Evolutionary conservation across 2,329 filamentous ascomycete genomes (phyloP).

Genomic region (Coniochaeta sp.): DNA sequence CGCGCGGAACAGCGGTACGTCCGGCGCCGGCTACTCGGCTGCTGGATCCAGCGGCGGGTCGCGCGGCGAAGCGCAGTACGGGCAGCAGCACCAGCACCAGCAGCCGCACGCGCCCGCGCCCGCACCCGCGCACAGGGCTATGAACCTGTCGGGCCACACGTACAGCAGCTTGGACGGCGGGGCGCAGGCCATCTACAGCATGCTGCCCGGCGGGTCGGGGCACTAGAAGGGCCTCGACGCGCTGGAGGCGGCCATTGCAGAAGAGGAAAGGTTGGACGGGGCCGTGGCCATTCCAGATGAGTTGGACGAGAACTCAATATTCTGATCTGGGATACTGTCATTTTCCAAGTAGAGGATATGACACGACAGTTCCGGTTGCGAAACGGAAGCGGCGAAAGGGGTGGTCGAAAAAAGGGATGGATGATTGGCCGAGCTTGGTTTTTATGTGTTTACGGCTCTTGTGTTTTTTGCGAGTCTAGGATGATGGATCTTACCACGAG

Average conservation of each 20-base stretch:
- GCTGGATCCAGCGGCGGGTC: not conserved
- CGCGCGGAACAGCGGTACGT: conserved; percentile 10
- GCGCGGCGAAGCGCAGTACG: not conserved
- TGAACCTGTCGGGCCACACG: conserved; percentile 17
- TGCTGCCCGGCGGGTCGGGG: conserved; percentile 9
- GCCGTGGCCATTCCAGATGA: no score
- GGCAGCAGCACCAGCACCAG: conserved; percentile 4
- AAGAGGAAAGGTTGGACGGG: not conserved
- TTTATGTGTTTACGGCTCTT: no score
- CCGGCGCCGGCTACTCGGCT: conserved; percentile 6
- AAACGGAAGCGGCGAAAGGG: no score
- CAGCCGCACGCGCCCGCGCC: conserved; percentile 10
- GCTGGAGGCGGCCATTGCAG: not conserved
- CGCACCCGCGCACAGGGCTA: conserved; percentile 2
- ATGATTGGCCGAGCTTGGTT: no score
- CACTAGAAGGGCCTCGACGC: not conserved
- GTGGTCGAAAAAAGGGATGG: no score
- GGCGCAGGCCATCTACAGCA: conserved; percentile 17
- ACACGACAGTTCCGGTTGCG: no score
- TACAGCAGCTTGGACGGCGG: conserved; percentile 17
- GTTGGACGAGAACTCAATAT: no score
- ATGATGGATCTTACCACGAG: not conserved
- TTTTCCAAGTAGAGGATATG: no score
- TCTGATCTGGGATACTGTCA: no score
- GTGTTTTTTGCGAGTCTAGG: no score